Conservation (phyloP, 2,329 filamentous ascomycete genomes). For the Fusarium sororula region DNA sequence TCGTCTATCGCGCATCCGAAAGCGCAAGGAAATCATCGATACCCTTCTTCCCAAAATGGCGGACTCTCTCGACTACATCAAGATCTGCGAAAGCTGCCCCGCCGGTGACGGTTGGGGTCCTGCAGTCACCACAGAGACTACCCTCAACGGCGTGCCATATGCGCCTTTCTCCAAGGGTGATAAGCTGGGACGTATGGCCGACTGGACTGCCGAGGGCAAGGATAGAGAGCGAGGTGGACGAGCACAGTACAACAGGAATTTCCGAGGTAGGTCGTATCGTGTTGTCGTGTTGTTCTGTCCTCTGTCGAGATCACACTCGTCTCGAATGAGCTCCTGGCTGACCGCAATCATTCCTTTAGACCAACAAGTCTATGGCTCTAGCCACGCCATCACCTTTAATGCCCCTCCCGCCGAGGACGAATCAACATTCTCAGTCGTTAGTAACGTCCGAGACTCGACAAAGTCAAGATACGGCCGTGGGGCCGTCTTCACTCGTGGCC, state of each 20-base stretch:
- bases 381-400: slow-evolving; percentile 85
- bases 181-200: slow-evolving; percentile 98
- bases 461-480: slow-evolving; percentile 91
- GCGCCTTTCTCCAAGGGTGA: slow-evolving; percentile 98
- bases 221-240: slow-evolving; percentile 81
- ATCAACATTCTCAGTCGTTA: slow-evolving; percentile 96
- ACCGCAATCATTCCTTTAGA: slow-evolving; percentile 61
- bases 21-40: slow-evolving; percentile 23
- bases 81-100: slow-evolving; percentile 77
- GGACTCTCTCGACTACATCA: slow-evolving; percentile 65
- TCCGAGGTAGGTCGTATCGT: slow-evolving; percentile 72
- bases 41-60: slow-evolving; percentile 50
- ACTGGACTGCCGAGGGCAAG: slow-evolving; percentile 95
- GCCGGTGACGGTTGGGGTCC: slow-evolving; percentile 89
- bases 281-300: background rate
- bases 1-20: slow-evolving; percentile 12
- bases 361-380: slow-evolving; percentile 96
- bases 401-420: slow-evolving; percentile 95
- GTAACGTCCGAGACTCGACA: slow-evolving; percentile 86
- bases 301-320: background rate
- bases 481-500: slow-evolving; percentile 87
- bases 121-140: slow-evolving; percentile 82
- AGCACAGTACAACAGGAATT: slow-evolving; percentile 91
- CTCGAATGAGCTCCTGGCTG: slow-evolving; percentile 5
- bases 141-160: slow-evolving; percentile 93